phyloP scores from a whole-genome alignment of 177 flowering plant species.

The Tripterygium wilfordii region DNA sequence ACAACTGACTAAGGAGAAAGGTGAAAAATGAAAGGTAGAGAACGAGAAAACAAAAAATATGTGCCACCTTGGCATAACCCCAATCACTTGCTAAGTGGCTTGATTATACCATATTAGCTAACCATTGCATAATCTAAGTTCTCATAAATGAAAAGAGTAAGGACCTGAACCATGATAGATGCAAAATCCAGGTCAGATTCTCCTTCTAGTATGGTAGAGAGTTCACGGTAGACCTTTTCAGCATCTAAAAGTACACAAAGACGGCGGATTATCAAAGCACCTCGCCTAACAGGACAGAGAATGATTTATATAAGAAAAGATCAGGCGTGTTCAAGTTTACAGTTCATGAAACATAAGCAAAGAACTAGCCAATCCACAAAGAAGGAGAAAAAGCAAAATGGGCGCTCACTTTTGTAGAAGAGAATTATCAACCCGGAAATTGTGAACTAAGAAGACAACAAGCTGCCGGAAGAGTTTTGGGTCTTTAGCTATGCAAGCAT shows the following conservation, averaged over 20 bases:
- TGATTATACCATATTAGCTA: background rate
- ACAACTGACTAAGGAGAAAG: too few relatives aligned
- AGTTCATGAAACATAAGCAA: too few relatives aligned
- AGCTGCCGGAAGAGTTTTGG: slow-evolving; percentile 70
- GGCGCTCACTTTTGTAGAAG: slow-evolving; percentile 85
- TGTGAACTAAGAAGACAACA: slow-evolving; percentile 65
- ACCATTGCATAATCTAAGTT: too few relatives aligned
- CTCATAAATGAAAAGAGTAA: background rate
- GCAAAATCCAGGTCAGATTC: slow-evolving; percentile 91
- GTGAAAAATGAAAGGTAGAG: too few relatives aligned
- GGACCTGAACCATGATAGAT: slow-evolving; percentile 93
- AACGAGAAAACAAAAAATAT: too few relatives aligned
- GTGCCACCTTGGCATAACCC: too few relatives aligned
- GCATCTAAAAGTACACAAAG: slow-evolving; percentile 93
- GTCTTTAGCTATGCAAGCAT: slow-evolving; percentile 94
- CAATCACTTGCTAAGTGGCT: too few relatives aligned
- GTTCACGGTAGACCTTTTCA: slow-evolving; percentile 78
- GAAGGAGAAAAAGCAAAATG: slow-evolving; percentile 3
- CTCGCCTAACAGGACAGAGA: slow-evolving; percentile 50
- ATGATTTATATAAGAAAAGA: background rate
- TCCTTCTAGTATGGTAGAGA: slow-evolving; percentile 72
- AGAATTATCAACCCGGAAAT: slow-evolving; percentile 63
- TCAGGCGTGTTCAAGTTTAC: background rate
- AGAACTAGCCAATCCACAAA: too few relatives aligned
- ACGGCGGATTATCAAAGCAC: slow-evolving; percentile 88